phyloP scores from a whole-genome alignment of 768 basidiomycete species.

The Goffeauzyma gilvescens region DNA sequence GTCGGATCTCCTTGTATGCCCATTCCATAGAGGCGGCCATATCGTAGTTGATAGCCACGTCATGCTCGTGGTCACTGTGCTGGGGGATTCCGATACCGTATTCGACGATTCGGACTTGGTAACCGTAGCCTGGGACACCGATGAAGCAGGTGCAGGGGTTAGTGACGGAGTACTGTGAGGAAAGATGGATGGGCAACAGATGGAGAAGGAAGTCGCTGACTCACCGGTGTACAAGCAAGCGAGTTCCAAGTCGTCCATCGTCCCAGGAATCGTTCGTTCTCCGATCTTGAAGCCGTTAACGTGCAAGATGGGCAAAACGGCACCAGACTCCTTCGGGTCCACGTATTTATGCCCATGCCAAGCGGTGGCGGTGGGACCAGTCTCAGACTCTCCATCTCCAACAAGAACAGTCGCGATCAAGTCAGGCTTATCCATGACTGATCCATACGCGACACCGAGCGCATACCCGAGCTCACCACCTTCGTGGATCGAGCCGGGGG shows the following conservation, averaged over 20 bases:
- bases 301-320: slow-evolving; percentile 76
- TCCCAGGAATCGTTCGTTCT: slow-evolving; percentile 70
- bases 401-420: slow-evolving; percentile 61
- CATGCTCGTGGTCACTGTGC: slow-evolving; percentile 33
- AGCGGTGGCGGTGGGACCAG: slow-evolving; percentile 30
- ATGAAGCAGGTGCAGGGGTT: too few species aligned
- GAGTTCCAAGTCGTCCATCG: slow-evolving; percentile 76
- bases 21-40: slow-evolving; percentile 67
- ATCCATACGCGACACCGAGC: slow-evolving; percentile 64
- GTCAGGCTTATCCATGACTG: slow-evolving; percentile 78
- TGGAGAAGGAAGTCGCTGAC: not conserved
- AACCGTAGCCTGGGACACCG: too few species aligned
- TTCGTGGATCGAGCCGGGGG: slow-evolving; percentile 78
- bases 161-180: not conserved
- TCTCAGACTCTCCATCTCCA: slow-evolving; percentile 55
- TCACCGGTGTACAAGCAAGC: slow-evolving; percentile 31
- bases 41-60: slow-evolving; percentile 44
- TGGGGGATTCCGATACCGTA: slow-evolving; percentile 23
- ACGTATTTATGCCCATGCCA: slow-evolving; percentile 83
- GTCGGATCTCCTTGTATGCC: slow-evolving; percentile 39
- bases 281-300: slow-evolving; percentile 53
- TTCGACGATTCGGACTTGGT: slow-evolving; percentile 66
- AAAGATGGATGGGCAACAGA: not conserved
- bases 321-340: slow-evolving; percentile 73
- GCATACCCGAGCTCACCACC: slow-evolving; percentile 77